Evolutionary conservation across 345 rosid genomes (phyloP).

Genomic region (Brassica rapa): DNA sequence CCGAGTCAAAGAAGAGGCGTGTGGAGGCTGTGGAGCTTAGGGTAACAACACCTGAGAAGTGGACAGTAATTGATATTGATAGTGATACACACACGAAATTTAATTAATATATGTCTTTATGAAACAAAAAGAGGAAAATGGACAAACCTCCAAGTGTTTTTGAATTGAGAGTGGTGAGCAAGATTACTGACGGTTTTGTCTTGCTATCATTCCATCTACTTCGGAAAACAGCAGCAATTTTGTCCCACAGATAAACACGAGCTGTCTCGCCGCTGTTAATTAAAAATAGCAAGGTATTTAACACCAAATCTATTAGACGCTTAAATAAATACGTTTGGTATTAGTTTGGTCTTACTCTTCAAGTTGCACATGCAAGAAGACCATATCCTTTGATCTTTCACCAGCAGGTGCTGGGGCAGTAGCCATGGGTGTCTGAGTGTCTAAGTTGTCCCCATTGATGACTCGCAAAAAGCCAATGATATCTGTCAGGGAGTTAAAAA

Average conservation of each 20-base stretch:
- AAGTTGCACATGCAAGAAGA: not conserved
- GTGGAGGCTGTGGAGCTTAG: not conserved
- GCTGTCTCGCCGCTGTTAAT: not conserved
- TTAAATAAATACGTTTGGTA: too few species aligned
- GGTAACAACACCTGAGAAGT: not conserved
- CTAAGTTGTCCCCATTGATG: not conserved
- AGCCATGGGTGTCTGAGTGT: not conserved
- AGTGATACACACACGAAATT: not conserved
- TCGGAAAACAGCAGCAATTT: not conserved
- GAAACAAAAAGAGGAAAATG: not conserved
- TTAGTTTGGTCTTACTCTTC: too few species aligned
- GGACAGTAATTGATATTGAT: not conserved
- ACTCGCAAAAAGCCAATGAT: not conserved
- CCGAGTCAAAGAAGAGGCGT: not conserved
- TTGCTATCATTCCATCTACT: not conserved
- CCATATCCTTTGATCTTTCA: not conserved
- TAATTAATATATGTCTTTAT: not conserved
- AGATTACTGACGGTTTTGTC: not conserved
- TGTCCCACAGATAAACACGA: not conserved
- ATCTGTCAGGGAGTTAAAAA: too few species aligned
- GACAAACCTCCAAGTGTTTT: not conserved
- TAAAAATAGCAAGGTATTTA: not conserved
- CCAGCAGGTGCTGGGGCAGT: not conserved
- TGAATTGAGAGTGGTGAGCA: not conserved
- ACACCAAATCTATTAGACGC: not conserved